Conservation (phyloP, 305 asterid genomes). For the Ilex paraguariensis region DNA sequence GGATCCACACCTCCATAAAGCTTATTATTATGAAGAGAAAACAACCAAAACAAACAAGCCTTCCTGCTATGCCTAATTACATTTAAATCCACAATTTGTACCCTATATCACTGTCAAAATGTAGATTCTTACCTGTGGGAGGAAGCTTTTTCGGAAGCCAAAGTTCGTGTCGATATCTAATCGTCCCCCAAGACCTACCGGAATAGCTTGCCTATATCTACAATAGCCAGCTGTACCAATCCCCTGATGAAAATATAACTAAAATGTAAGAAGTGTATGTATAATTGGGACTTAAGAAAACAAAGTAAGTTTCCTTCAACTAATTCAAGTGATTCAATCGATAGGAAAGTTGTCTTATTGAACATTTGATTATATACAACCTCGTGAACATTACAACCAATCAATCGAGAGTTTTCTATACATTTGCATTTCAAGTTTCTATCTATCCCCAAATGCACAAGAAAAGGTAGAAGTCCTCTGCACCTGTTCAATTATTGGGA, state of each 20-base stretch:
- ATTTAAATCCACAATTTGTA: no score
- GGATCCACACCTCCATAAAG: no score
- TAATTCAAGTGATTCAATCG: no score
- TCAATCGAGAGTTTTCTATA: no score
- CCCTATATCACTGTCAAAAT: background rate
- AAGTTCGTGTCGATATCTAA: slow-evolving; percentile 61
- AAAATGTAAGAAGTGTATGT: background rate
- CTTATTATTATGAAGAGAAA: background rate
- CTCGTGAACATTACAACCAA: no score
- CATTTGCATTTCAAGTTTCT: no score
- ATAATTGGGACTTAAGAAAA: no score
- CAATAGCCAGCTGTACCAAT: slow-evolving; percentile 71
- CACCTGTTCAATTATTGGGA: slow-evolving; percentile 86
- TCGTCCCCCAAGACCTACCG: slow-evolving; percentile 66
- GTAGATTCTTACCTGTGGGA: slow-evolving; percentile 57
- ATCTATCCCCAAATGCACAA: no score
- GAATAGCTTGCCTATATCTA: slow-evolving; percentile 83
- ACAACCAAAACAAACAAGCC: background rate
- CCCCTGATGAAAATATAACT: slow-evolving; percentile 33
- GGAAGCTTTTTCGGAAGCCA: slow-evolving; percentile 68
- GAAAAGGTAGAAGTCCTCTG: background rate
- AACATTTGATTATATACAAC: no score
- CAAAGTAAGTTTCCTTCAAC: no score
- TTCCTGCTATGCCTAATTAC: no score
- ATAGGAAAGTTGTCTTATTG: no score